Evolutionary conservation across 192 early-diverging fungal species (phyloP).

Genomic region (Gigaspora rosea): DNA sequence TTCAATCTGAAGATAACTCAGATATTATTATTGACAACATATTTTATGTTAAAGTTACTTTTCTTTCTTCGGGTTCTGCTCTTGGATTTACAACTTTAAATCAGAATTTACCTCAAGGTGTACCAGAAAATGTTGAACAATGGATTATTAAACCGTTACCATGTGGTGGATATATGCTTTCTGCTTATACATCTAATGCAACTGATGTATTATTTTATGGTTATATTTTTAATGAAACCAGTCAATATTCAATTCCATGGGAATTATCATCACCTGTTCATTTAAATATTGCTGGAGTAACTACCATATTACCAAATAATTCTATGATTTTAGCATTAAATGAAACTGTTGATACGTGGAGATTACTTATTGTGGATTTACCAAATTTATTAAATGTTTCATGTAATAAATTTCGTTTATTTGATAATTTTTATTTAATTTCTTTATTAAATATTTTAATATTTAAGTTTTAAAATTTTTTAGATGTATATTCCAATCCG

Average conservation of each 20-base stretch:
- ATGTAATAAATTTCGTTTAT: no score
- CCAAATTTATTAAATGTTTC: not conserved
- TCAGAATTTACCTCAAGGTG: not conserved
- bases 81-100: not conserved
- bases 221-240: not conserved
- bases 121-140: not conserved
- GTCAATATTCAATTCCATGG: not conserved
- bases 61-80: constrained; percentile 1
- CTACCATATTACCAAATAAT: not conserved
- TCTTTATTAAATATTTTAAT: no score
- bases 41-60: constrained; percentile 2
- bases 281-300: not conserved
- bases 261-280: not conserved
- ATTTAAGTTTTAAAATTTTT: no score
- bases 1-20: not conserved
- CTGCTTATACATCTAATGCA: not conserved
- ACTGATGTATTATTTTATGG: not conserved
- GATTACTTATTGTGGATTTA: not conserved
- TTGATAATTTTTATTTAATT: no score
- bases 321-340: not conserved
- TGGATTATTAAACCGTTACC: not conserved
- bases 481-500: not conserved
- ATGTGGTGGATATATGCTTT: not conserved
- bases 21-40: no score
- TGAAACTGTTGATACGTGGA: not conserved